A percentile compares a stretch with the other conserved stretches of the same genome.
Evolutionary conservation across 495 filamentous ascomycete genomes (phyloP).

Genomic region (Usnea hakonensis): DNA sequence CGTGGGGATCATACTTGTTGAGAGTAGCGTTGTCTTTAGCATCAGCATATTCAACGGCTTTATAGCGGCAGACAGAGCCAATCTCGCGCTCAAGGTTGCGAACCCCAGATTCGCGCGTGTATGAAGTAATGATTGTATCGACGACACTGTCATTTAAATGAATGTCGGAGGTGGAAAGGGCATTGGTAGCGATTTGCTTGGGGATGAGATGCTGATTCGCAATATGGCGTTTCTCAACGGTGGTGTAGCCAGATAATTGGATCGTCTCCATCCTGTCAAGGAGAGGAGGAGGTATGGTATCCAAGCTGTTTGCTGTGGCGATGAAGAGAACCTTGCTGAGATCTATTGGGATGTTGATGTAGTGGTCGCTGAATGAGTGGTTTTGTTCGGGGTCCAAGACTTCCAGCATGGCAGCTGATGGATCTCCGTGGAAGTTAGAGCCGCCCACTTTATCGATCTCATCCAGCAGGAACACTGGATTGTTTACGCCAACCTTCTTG

Average conservation of each 20-base stretch:
- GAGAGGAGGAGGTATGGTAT: conserved; percentile 91
- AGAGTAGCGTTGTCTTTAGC: conserved; percentile 68
- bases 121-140: conserved; percentile 87
- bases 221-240: conserved; percentile 96
- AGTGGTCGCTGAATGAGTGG: conserved; percentile 89
- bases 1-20: conserved; percentile 62
- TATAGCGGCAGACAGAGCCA: conserved; percentile 85
- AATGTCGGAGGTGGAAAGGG: conserved; percentile 66
- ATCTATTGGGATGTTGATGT: conserved; percentile 93
- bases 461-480: conserved; percentile 93
- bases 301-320: conserved; percentile 92
- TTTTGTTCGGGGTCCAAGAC: conserved; percentile 99
- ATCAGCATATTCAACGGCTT: conserved; percentile 91
- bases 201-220: conserved; percentile 87
- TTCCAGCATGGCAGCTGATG: conserved; percentile 97
- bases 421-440: conserved; percentile 90
- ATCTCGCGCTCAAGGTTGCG: conserved; percentile 95
- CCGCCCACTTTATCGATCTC: conserved; percentile 98
- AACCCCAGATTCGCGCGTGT: conserved; percentile 96
- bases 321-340: conserved; percentile 96
- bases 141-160: conserved; percentile 73
- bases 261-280: conserved; percentile 97
- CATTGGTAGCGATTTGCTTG: conserved; percentile 81
- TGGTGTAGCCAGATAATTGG: conserved; percentile 87
- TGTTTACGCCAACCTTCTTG: conserved; percentile 92